A percentile compares a stretch with the other conserved stretches of the same genome.
Evolutionary conservation across 176 grass and related monocot genomes (phyloP).

Genomic region (Cenchrus purpureus): DNA sequence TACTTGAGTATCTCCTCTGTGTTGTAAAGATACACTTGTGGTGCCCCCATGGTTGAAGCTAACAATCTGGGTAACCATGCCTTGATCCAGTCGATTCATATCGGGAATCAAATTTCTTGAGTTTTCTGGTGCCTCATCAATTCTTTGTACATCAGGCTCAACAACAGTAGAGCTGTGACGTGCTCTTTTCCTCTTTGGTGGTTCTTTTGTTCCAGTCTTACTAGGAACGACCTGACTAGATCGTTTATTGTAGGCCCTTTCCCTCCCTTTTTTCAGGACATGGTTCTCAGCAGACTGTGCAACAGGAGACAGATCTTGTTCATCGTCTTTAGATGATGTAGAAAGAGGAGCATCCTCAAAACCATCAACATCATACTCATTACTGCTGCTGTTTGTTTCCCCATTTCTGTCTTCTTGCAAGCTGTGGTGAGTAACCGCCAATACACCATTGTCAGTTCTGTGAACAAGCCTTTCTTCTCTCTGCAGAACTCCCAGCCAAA

Average conservation of each 20-base stretch:
- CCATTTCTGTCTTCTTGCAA: slow-evolving; percentile 47
- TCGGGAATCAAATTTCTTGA: slow-evolving; percentile 67
- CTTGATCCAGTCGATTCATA: slow-evolving; percentile 58
- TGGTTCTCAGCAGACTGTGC: slow-evolving; percentile 43
- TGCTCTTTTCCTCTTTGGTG: slow-evolving; percentile 57
- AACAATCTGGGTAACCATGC: slow-evolving; percentile 42
- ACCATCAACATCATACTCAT: slow-evolving; percentile 87
- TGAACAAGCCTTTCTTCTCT: slow-evolving; percentile 75
- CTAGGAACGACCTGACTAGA: slow-evolving; percentile 29
- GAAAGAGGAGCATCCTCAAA: slow-evolving; percentile 67
- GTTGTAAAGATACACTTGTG: slow-evolving; percentile 40
- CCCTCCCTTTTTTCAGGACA: slow-evolving; percentile 25
- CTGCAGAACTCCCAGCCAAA: slow-evolving; percentile 85
- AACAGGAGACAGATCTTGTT: slow-evolving; percentile 44
- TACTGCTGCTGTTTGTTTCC: slow-evolving; percentile 63
- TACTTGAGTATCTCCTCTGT: slow-evolving; percentile 50
- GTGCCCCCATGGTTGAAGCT: slow-evolving; percentile 43
- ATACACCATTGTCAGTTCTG: slow-evolving; percentile 67
- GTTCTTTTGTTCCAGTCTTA: slow-evolving; percentile 43
- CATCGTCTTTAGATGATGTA: slow-evolving; percentile 79
- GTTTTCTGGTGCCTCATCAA: slow-evolving; percentile 41
- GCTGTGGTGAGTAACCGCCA: slow-evolving; percentile 54
- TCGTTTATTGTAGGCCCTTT: slow-evolving; percentile 17
- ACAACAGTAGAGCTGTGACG: slow-evolving; percentile 10
- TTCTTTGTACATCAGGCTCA: slow-evolving; percentile 37